These are phyloP conservation scores for Penicillium sp. DNA, from an alignment of 2,329 filamentous ascomycete genomes.

Conservation along the genomic window DNA sequence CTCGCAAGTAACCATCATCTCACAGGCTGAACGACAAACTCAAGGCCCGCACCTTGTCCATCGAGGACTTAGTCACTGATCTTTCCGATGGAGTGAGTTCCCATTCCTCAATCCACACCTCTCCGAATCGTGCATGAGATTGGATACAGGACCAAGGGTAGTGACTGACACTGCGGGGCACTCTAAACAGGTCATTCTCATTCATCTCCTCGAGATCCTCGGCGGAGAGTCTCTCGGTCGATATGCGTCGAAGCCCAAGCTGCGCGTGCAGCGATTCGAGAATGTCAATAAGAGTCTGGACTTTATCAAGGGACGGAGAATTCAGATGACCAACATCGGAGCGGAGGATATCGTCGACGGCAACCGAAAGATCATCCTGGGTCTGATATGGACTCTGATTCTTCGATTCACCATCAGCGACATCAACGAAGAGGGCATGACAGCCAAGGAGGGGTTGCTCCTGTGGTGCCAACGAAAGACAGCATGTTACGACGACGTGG, in stretches of 20 bases:
- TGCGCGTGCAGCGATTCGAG: constrained; percentile 95
- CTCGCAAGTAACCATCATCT: constrained; percentile 1
- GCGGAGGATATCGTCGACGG: constrained; percentile 98
- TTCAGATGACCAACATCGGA: constrained; percentile 97
- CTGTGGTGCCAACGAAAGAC: constrained; percentile 99
- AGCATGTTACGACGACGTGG: constrained; percentile 94
- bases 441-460: constrained; percentile 89
- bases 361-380: constrained; percentile 94
- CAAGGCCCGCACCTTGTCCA: constrained; percentile 69
- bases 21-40: constrained; percentile 93
- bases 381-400: constrained; percentile 98
- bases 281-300: constrained; percentile 95
- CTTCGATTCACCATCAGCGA: constrained; percentile 96
- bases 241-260: constrained; percentile 93
- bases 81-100: constrained; percentile 84
- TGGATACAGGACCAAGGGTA: neutral
- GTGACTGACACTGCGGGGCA: neutral
- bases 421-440: constrained; percentile 97
- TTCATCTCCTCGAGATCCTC: constrained; percentile 95
- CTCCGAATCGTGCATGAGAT: neutral
- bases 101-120: constrained; percentile 1
- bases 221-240: constrained; percentile 91
- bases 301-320: constrained; percentile 85
- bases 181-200: constrained; percentile 73
- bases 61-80: constrained; percentile 83